phyloP scores from a whole-genome alignment of 305 asterid genomes.

The Fraxinus baroniana region DNA sequence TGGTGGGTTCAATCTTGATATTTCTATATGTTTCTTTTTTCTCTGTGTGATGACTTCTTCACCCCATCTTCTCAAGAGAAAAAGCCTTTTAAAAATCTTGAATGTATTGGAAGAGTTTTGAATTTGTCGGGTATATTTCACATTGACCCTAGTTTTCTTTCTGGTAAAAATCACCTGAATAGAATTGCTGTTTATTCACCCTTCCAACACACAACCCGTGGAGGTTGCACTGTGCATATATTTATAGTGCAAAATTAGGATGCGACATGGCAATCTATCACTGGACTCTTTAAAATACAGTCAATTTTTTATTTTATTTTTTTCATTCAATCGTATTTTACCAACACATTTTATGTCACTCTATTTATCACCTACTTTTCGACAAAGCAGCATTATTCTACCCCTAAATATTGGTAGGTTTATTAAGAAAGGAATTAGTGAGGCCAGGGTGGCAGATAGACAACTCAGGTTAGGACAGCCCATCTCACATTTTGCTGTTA shows the following conservation, averaged over 20 bases:
- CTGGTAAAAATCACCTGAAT: not conserved
- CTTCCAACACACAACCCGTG: not conserved
- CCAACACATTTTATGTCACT: too few species aligned
- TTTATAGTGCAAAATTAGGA: not conserved
- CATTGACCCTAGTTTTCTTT: not conserved
- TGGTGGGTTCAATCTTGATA: constrained; percentile 57
- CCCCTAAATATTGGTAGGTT: not conserved
- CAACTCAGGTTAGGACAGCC: not conserved
- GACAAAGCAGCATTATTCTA: not conserved
- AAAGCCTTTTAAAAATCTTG: not conserved
- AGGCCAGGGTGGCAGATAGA: not conserved
- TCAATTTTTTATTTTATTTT: too few species aligned
- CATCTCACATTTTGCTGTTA: not conserved
- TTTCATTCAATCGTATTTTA: too few species aligned
- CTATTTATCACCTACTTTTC: too few species aligned
- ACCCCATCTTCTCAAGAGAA: constrained; percentile 26
- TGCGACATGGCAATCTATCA: too few species aligned
- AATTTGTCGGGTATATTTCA: not conserved
- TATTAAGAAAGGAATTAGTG: not conserved
- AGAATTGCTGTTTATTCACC: not conserved
- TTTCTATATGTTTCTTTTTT: constrained; percentile 29
- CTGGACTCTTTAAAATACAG: too few species aligned
- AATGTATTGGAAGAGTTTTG: not conserved
- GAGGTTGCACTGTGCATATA: not conserved
- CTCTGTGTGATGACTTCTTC: not conserved